A percentile compares a stretch with the other conserved stretches of the same genome.
Conservation (phyloP, 2,329 filamentous ascomycete species). For the Neofusicoccum umdonicola region DNA sequence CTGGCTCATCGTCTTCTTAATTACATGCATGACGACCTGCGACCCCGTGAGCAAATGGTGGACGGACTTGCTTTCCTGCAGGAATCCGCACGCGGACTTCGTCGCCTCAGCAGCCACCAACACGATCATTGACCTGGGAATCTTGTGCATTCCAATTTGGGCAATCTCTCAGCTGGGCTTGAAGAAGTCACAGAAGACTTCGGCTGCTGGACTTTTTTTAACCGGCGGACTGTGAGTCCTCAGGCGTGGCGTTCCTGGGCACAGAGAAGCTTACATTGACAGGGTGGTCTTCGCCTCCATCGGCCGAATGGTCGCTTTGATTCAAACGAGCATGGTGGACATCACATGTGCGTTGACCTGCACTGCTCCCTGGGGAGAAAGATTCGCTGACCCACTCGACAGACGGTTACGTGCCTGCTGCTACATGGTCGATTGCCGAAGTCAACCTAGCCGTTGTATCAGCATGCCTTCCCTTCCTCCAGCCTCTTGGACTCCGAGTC, state of each 20-base stretch:
- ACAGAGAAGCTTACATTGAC: not conserved
- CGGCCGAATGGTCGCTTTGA: not conserved
- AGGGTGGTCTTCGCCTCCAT: slow-evolving; percentile 3
- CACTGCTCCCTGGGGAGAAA: not conserved
- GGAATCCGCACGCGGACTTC: not conserved
- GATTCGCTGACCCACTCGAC: not conserved
- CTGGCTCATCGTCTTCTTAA: slow-evolving; percentile 28
- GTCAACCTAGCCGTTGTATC: slow-evolving; percentile 7
- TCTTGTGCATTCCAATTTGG: slow-evolving; percentile 1
- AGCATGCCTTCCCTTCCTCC: slow-evolving; percentile 12
- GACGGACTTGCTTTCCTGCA: slow-evolving; percentile 3
- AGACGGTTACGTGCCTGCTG: slow-evolving; percentile 6
- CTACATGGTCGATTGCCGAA: slow-evolving; percentile 1
- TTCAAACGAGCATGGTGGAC: not conserved
- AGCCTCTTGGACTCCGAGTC: not conserved
- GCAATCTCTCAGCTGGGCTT: not conserved
- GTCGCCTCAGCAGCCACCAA: not conserved
- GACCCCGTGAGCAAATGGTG: slow-evolving; percentile 24
- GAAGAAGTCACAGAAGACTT: slow-evolving; percentile 1
- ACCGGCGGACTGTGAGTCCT: not conserved
- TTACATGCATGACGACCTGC: slow-evolving; percentile 29
- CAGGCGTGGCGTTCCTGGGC: not conserved
- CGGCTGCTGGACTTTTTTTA: not conserved
- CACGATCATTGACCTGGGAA: not conserved
- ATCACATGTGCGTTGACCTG: not conserved